Evolutionary conservation across 768 basidiomycete species (phyloP), one percentile per base, ranked within the genome.

Genomic region (Scleroderma bovista): DNA sequence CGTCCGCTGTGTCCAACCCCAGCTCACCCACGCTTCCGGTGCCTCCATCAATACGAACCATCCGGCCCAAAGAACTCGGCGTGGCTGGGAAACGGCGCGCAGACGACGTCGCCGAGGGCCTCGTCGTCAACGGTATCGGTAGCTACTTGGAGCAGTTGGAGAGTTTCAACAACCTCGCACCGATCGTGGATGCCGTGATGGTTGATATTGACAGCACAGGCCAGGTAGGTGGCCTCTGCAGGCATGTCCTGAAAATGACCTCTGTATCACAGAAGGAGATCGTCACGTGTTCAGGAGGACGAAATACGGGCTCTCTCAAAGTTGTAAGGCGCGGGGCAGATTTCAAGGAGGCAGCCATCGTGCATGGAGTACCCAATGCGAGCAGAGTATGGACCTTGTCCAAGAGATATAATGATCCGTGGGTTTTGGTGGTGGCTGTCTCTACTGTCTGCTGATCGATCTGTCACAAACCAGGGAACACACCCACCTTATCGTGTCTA

Each of bases 271-370:
- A 93, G 87, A 74, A 72, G n/a, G 84, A 88, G 63, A 78, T 94
- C 37, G 80, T 95, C 4, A 90, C 91, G 1, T 90, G 88, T 58
- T 93, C 90, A 3, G 93, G 93, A 6, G 86, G 81, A 2, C 75
- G 75, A 44, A 89, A 81, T 53, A 79, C 81, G 2, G 93, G 93
- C 2, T 82, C 84, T 10, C 59, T 96, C 15, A 84, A 86, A 43
- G 67, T 93, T 26, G 75, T 96, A 17, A 75, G 88, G 52, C 88
- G 82, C 49, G 93, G 93, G 2, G 88, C 90, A 6, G 86, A 89
- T 56, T 84, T 92, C 61, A 73, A 79, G 48, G 84, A 86, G 57
- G 58, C 78, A 11, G 85, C 83, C 0, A 64, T 68, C 24, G 59
- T 89, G 6, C 74, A 78, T 5, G 84, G 84, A 1, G 55, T 92